Evolutionary conservation across 768 basidiomycete species (phyloP), one percentile per base, ranked within the genome.

Genomic region (Hygrophorus pudorinus): DNA sequence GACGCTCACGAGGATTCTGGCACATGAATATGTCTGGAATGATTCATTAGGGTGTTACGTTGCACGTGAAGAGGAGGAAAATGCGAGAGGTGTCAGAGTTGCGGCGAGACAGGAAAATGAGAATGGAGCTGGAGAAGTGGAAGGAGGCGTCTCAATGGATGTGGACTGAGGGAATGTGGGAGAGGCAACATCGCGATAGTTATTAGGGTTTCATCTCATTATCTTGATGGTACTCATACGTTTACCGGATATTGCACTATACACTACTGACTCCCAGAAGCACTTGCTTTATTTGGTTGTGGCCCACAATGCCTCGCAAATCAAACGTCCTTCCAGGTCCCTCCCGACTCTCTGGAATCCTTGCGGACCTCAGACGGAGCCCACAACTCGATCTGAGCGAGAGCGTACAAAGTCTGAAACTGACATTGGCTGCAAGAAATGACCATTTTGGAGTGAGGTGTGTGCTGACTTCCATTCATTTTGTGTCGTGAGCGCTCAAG

Each of bases 381-480:
- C 83, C 82, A 4, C 66, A 64, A 35, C 72, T 82, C 8, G 58
- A 63, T 1, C 59, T 85, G 1, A 24, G 24, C 7, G 52, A 56
- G 4, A 66, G 64, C 8, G 64, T 84, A 29, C 75, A 72, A 45
- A 62, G 64, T 9, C 57, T 85, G 20, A 74, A 65, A 44, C 62
- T 86, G 24, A 73, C 75, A 0, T 67, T 73, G 35, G 81, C 81
- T 1, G 64, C 65, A 27, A 66, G 67, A 53, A 83, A 85, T 54
- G 79, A 83, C 59, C 81, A 86, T 57, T 83, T 79, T 56, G 83
- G 82, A 50, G 81, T 83, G 20, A 71, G 81, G 85, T 85, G 44
- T 51, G 75, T 14, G n/a, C 45, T 42, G 20, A 38, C 28, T 13
- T 16, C 32, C 33, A 14, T 14, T 17, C 24, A 32, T n/a, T 11